Evolutionary conservation across 202 grass and related monocot genomes (phyloP).

Genomic region (Brachypodium distachyon): DNA sequence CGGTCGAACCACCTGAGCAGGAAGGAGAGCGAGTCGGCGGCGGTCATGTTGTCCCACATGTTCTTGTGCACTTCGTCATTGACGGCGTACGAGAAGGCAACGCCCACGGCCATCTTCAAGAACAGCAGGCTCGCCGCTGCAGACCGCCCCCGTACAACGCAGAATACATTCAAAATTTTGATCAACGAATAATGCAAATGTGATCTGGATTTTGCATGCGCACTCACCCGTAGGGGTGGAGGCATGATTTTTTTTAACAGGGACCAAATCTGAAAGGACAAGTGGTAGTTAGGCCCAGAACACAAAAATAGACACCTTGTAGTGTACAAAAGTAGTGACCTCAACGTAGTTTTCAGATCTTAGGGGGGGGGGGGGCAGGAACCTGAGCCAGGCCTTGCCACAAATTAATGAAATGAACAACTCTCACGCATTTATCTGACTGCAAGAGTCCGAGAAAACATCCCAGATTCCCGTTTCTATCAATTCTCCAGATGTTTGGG

Average conservation of each 20-base stretch:
- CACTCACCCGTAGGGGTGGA: constrained; percentile 29
- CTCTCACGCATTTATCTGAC: background rate
- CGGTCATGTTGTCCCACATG: constrained; percentile 41
- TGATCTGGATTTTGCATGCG: background rate
- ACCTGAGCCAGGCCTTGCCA: constrained; percentile 53
- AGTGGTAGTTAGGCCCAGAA: no score
- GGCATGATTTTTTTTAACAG: constrained; percentile 15
- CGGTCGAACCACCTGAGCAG: constrained; percentile 46
- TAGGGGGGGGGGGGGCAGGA: no score
- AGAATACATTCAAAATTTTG: no score
- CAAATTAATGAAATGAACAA: background rate
- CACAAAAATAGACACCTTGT: no score
- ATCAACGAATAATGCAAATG: no score
- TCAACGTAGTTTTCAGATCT: no score
- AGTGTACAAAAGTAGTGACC: no score
- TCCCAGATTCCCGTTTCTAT: background rate
- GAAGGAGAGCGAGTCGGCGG: constrained; percentile 38
- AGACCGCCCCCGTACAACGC: no score
- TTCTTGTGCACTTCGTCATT: constrained; percentile 27
- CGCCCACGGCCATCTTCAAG: constrained; percentile 46
- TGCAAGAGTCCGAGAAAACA: background rate
- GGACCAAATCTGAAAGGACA: constrained; percentile 43
- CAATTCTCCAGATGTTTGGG: background rate
- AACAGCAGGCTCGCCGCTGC: constrained; percentile 50
- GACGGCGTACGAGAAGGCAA: constrained; percentile 70